Percentiles rank a stretch among this genome's conserved stretches.
These are phyloP conservation scores for Plasmodium coatneyi DNA, from an alignment of 169 alveolate species.

Conservation along the genomic window DNA sequence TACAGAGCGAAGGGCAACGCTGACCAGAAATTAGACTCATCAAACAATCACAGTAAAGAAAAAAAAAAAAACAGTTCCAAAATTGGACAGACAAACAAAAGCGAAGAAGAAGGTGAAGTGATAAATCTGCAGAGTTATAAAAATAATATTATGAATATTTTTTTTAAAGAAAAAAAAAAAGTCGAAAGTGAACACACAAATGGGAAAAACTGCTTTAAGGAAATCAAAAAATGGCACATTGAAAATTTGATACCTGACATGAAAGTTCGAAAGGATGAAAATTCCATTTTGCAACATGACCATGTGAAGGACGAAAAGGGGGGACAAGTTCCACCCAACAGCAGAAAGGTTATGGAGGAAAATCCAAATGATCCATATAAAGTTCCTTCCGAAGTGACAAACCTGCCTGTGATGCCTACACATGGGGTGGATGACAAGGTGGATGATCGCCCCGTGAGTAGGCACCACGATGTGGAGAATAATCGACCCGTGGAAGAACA, in stretches of 20 bases:
- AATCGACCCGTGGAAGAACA: background rate
- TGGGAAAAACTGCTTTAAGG: slow-evolving; percentile 3
- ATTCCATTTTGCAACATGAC: background rate
- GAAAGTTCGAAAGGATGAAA: background rate
- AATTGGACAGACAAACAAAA: background rate
- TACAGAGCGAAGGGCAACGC: background rate
- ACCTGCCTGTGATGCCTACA: background rate
- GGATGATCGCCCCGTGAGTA: background rate
- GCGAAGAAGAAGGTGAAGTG: slow-evolving; percentile 30
- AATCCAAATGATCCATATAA: background rate
- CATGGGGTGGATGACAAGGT: background rate
- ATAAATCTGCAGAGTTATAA: background rate
- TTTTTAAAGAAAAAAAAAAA: slow-evolving; percentile 55
- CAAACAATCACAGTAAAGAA: background rate
- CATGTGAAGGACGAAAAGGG: background rate
- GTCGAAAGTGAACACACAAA: background rate
- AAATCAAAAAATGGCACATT: slow-evolving; percentile 18
- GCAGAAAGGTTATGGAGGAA: background rate
- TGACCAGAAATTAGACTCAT: background rate
- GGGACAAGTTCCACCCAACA: background rate
- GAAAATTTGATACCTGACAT: slow-evolving; percentile 19
- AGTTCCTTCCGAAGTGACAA: background rate
- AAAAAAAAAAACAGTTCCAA: background rate
- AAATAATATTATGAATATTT: slow-evolving; percentile 39
- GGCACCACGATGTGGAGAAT: background rate